These are phyloP conservation scores for Paramecium sonneborni DNA, from an alignment of 73 alveolate species.

Conservation along the genomic window DNA sequence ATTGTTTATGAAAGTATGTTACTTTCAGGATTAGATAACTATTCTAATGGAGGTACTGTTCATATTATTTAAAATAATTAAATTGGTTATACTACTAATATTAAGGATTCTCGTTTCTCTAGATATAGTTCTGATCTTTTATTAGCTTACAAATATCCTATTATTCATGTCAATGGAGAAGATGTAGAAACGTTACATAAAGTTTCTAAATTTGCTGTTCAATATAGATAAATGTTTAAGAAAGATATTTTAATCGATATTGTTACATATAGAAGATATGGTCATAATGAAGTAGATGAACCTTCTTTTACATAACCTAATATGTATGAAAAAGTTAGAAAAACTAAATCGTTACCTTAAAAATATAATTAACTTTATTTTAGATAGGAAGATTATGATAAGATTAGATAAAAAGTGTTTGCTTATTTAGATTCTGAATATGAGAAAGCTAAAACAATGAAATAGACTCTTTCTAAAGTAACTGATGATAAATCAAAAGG, in stretches of 20 bases:
- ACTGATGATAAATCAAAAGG: constrained; percentile 73
- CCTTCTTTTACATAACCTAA: constrained; percentile 91
- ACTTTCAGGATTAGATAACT: constrained; percentile 72
- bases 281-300: constrained; percentile 97
- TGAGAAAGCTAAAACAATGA: constrained; percentile 65
- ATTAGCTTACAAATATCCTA: constrained; percentile 77
- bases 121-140: constrained; percentile 75
- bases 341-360: constrained; percentile 37
- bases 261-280: constrained; percentile 92
- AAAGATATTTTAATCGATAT: constrained; percentile 80
- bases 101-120: constrained; percentile 74
- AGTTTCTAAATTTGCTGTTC: constrained; percentile 69
- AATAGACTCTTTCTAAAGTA: constrained; percentile 67
- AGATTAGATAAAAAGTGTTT: constrained; percentile 66
- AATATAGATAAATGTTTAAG: constrained; percentile 68
- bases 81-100: constrained; percentile 83
- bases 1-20: constrained; percentile 83
- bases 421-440: constrained; percentile 76
- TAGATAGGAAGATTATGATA: constrained; percentile 67
- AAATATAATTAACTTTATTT: constrained; percentile 26
- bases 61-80: constrained; percentile 83
- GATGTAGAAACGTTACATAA: constrained; percentile 72
- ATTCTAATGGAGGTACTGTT: constrained; percentile 75
- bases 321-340: constrained; percentile 78
- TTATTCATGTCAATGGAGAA: constrained; percentile 78